Base-by-base conservation (phyloP, 148 eudicot genomes). In the Silene conica region DNA sequence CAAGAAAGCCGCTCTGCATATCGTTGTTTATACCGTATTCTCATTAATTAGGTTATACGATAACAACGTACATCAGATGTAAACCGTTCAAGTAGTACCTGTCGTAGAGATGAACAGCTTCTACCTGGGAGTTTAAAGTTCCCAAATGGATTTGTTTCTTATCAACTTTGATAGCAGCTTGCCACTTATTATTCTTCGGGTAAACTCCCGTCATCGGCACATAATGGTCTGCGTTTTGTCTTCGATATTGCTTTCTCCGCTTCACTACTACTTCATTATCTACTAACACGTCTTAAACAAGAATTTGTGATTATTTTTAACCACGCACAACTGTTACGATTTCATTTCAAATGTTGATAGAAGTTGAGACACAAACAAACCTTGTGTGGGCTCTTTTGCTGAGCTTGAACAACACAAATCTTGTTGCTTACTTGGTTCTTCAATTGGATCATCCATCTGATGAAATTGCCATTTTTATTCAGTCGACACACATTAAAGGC, bases 141-240 rank as follows among this genome's bases (percentile, higher is more conserved):
- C 99, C 99, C 67, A 95, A 75, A 76, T 95, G 99, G 80, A 95
- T 90, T 82, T 95, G 99, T 80, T 89, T 92, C 86, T 89, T 90
- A 78, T 89, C 96, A 50, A 95, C 99, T 85, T 95, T 95, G 31
- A 95, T 92, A 18, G 99, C 99, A 25, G 99, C 97, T 84, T 95
- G 99, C 97, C 97, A 95, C 80, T 89, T 92, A 86, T 79, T 76
- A 74, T 95, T 95, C 89, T 95, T 95, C 82, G 83, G 85, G 82
- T 95, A 95, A 61, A 95, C 99, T 18, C 99, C 99, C 81, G 86
- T 83, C 92, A 87, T 81, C 3, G 73, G 54, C 45, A 83, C 85
- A 11, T 85, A 83, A 77, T 85, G 90, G 74, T 86, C 88, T 77
- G 80, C 80, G 25, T 88, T 86, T 22, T 87, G 88, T 75, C 97